Evolutionary conservation across 805 yeast genomes (phyloP).

Genomic region (Cyberlindnera sargentensis): DNA sequence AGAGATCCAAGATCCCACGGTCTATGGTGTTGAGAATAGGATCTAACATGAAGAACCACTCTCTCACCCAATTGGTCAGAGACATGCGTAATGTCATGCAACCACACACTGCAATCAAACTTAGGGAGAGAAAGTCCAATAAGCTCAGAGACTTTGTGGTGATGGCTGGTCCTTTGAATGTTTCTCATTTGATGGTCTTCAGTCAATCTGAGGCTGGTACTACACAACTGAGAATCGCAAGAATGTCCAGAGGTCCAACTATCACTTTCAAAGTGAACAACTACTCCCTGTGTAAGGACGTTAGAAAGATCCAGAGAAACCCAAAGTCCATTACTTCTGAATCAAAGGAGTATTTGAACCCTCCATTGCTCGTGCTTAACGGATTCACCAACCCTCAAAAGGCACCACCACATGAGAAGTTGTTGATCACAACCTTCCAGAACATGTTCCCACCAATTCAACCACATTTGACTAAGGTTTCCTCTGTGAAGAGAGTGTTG

Average conservation of each 20-base stretch:
- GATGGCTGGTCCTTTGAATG: constrained; percentile 98
- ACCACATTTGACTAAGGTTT: constrained; percentile 72
- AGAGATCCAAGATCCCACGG: constrained; percentile 67
- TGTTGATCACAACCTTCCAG: constrained; percentile 85
- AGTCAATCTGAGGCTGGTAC: constrained; percentile 78
- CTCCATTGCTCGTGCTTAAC: constrained; percentile 89
- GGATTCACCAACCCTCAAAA: constrained; percentile 70
- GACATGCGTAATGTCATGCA: constrained; percentile 91
- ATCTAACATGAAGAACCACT: constrained; percentile 64
- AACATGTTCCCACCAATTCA: constrained; percentile 93
- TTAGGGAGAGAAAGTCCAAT: constrained; percentile 81
- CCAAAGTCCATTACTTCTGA: constrained; percentile 76
- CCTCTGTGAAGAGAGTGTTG: constrained; percentile 74
- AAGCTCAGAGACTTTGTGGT: constrained; percentile 88
- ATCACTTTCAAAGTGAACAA: constrained; percentile 69
- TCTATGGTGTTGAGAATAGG: constrained; percentile 95
- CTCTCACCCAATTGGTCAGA: constrained; percentile 74
- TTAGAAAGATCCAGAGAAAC: constrained; percentile 55
- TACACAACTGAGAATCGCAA: constrained; percentile 74
- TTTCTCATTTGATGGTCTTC: constrained; percentile 80
- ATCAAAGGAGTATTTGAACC: constrained; percentile 52
- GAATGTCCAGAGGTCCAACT: constrained; percentile 94
- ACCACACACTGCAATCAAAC: constrained; percentile 90
- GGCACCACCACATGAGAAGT: constrained; percentile 66
- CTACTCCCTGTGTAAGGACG: constrained; percentile 80